A percentile compares a stretch with the other conserved stretches of the same genome.
Evolutionary conservation across 441 rosid genomes (phyloP).

Genomic region (Pelargonium fulgidum): DNA sequence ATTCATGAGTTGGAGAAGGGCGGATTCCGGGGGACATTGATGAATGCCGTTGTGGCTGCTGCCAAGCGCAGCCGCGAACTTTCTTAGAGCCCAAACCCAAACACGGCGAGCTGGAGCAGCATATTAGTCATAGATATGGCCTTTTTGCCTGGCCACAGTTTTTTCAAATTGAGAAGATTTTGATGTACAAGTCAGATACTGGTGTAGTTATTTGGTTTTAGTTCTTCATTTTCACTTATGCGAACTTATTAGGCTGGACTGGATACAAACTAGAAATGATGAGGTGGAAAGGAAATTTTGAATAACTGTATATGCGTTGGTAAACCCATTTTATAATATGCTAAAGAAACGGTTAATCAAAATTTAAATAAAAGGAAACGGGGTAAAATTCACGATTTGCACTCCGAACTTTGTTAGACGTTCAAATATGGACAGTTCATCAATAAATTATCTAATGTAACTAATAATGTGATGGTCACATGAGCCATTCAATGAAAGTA

Average conservation of each 20-base stretch:
- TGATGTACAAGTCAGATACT: not conserved
- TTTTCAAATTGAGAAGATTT: not conserved
- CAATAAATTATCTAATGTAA: no score
- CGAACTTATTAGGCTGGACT: no score
- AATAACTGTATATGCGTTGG: not conserved
- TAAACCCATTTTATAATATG: not conserved
- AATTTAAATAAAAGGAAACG: no score
- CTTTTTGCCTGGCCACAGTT: not conserved
- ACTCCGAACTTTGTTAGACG: no score
- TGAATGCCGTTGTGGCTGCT: constrained; percentile 94
- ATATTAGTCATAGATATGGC: not conserved
- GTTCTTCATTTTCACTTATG: no score
- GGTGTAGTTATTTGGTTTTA: no score
- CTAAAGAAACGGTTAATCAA: not conserved
- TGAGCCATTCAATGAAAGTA: no score
- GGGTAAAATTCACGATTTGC: no score
- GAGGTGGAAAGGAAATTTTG: no score
- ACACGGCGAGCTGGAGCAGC: constrained; percentile 13
- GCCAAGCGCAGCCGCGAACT: constrained; percentile 66
- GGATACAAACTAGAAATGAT: no score
- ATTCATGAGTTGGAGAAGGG: constrained; percentile 84
- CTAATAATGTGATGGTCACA: no score
- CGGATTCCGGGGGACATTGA: constrained; percentile 65
- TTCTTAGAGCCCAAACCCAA: constrained; percentile 27
- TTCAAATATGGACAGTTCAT: no score